These are phyloP conservation scores for Galerina marginata DNA, from an alignment of 768 basidiomycete species.

Conservation along the genomic window DNA sequence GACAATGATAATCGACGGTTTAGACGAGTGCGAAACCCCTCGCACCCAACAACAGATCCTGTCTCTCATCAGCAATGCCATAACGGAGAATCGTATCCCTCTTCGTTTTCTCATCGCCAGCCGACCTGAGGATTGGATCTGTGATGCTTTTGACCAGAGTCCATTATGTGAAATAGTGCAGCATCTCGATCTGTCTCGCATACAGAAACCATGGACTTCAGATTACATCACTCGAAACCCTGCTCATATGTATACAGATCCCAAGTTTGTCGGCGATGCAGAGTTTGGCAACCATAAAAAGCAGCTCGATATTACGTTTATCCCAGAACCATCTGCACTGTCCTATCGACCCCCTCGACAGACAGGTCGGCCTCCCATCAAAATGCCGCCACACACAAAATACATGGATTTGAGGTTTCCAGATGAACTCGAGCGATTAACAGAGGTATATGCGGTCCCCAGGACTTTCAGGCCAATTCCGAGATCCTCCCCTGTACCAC, in stretches of 20 bases:
- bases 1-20: conserved; percentile 5
- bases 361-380: neutral
- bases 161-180: no score
- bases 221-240: no score
- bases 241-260: no score
- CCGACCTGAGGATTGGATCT: conserved; percentile 1
- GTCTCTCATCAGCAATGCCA: neutral
- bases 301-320: no score
- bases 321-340: neutral
- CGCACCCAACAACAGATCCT: neutral
- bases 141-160: neutral
- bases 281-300: no score
- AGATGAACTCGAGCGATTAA: no score
- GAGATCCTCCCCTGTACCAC: neutral
- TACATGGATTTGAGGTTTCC: neutral
- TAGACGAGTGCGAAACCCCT: conserved; percentile 2
- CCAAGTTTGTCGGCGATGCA: no score
- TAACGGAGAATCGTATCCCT: neutral
- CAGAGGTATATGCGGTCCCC: no score
- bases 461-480: conserved; percentile 15
- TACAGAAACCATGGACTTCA: no score
- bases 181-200: no score
- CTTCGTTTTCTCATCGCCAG: conserved; percentile 7
- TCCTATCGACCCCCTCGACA: neutral
- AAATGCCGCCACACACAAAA: neutral